phyloP scores from a whole-genome alignment of 2,329 filamentous ascomycete genomes.

The Tolypocladium amazonense region DNA sequence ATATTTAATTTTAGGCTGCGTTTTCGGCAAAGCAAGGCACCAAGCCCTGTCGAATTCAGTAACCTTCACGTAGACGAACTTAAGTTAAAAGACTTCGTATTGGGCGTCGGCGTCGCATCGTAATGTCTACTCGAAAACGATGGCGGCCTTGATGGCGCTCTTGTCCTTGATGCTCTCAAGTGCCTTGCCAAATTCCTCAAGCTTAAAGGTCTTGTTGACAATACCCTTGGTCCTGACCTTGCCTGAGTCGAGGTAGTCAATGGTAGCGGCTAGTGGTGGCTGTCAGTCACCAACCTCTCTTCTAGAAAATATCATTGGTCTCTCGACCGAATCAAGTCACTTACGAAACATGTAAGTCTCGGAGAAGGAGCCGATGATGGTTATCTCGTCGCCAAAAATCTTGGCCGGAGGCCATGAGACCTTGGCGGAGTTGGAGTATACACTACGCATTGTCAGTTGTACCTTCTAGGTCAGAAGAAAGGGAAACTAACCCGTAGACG shows the following conservation, averaged over 20 bases:
- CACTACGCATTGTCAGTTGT: conserved; percentile 24
- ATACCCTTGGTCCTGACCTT: conserved; percentile 56
- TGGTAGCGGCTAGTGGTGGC: conserved; percentile 25
- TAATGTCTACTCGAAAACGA: conserved; percentile 49
- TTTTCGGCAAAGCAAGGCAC: neutral
- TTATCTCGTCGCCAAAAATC: conserved; percentile 61
- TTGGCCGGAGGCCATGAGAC: conserved; percentile 61
- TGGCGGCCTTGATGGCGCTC: conserved; percentile 63
- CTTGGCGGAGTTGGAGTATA: conserved; percentile 51
- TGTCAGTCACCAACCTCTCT: neutral
- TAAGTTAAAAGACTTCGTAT: neutral
- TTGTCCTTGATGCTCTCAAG: conserved; percentile 63
- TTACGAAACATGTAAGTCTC: conserved; percentile 62
- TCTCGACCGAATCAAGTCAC: conserved; percentile 8
- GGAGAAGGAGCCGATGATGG: conserved; percentile 62
- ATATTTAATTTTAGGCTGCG: neutral
- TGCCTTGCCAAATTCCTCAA: conserved; percentile 64
- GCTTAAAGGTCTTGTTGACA: conserved; percentile 61
- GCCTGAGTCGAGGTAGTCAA: conserved; percentile 44
- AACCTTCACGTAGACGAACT: neutral
- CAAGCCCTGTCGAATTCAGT: neutral
- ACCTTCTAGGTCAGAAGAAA: neutral
- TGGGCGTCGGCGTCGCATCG: neutral
- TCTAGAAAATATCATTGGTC: neutral
- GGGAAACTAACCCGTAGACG: conserved; percentile 41